Evolutionary conservation across 2,329 filamentous ascomycete genomes (phyloP).

Genomic region (Penicillium sp.): DNA sequence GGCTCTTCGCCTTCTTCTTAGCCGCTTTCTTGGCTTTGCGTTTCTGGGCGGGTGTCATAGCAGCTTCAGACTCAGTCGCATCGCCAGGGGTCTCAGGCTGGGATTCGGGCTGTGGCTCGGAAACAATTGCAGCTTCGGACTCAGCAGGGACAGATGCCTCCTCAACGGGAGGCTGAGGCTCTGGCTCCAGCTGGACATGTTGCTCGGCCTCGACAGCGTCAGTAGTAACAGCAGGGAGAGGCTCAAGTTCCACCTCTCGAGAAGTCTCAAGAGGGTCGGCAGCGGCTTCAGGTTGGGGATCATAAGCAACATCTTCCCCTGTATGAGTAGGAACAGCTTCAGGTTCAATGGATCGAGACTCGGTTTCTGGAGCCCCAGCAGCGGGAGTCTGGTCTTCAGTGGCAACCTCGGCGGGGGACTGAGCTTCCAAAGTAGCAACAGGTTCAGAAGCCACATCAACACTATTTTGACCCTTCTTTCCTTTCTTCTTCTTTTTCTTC

Average conservation of each 20-base stretch:
- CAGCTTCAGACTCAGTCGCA: neutral
- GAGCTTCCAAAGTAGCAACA: slow-evolving; percentile 15
- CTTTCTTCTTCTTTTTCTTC: slow-evolving; percentile 43
- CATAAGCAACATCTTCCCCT: neutral
- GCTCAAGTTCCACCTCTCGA: slow-evolving; percentile 9
- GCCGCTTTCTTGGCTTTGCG: slow-evolving; percentile 19
- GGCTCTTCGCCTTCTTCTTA: slow-evolving; percentile 23
- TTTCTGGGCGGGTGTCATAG: neutral
- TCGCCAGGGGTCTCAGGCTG: neutral
- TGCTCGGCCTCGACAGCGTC: slow-evolving; percentile 4
- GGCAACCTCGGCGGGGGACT: slow-evolving; percentile 9
- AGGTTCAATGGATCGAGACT: slow-evolving; percentile 7
- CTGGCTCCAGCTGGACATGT: slow-evolving; percentile 6
- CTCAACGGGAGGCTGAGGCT: slow-evolving; percentile 8
- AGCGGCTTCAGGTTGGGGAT: slow-evolving; percentile 10
- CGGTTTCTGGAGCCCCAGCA: slow-evolving; percentile 4
- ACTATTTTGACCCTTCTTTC: slow-evolving; percentile 32
- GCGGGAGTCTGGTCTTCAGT: slow-evolving; percentile 12
- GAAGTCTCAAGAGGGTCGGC: neutral
- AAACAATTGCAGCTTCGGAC: neutral
- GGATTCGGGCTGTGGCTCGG: neutral
- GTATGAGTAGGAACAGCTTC: slow-evolving; percentile 1
- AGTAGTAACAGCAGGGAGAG: neutral
- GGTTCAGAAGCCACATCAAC: slow-evolving; percentile 23
- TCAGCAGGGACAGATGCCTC: slow-evolving; percentile 7